Conservation (phyloP, 352 stramenopile genomes). For the Vaucheria bursata region DNA sequence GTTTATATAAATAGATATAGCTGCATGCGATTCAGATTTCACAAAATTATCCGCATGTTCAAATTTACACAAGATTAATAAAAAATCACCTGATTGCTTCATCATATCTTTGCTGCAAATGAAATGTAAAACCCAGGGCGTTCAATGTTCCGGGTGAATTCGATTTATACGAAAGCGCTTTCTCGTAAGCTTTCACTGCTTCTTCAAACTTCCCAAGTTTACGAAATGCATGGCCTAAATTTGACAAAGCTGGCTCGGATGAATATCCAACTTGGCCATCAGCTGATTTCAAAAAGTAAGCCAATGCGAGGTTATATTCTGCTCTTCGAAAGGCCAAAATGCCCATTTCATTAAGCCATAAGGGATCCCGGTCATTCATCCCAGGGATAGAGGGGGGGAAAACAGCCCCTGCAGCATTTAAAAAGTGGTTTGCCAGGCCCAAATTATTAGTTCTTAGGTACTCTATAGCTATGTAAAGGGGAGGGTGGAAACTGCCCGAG, state of each 20-base stretch:
- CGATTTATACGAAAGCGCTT: conserved; percentile 66
- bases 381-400: conserved; percentile 50
- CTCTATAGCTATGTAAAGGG: conserved; percentile 88
- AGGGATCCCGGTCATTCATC: conserved; percentile 59
- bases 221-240: conserved; percentile 83
- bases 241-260: conserved; percentile 90
- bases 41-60: not conserved
- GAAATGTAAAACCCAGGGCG: conserved; percentile 83
- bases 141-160: conserved; percentile 66
- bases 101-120: conserved; percentile 78
- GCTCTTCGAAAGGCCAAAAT: conserved; percentile 67
- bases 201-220: conserved; percentile 79
- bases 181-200: conserved; percentile 80
- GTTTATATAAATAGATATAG: not conserved
- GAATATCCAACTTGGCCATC: conserved; percentile 61
- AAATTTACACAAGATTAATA: not conserved
- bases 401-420: conserved; percentile 68
- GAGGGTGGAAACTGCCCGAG: conserved; percentile 75
- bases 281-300: conserved; percentile 34
- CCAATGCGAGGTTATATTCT: conserved; percentile 47
- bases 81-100: conserved; percentile 65
- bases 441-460: conserved; percentile 91
- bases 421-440: conserved; percentile 79
- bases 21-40: not conserved
- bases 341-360: conserved; percentile 89